phyloP scores from a whole-genome alignment of 2,329 filamentous ascomycete species.

The Cyphellophora attinorum region DNA sequence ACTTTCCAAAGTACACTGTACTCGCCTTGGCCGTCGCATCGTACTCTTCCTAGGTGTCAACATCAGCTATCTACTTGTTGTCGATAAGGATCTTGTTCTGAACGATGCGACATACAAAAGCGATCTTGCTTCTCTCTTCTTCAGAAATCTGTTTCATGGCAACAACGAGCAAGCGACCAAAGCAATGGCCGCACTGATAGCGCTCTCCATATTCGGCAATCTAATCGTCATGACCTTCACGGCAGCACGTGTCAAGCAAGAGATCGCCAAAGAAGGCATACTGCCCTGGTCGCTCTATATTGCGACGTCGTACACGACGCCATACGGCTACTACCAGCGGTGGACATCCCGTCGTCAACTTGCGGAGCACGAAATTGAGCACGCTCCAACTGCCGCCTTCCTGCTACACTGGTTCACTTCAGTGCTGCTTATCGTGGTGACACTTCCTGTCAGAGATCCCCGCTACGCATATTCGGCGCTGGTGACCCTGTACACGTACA shows the following conservation, averaged over 20 bases:
- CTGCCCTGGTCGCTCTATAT: conserved; percentile 43
- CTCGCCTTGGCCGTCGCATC: conserved; percentile 24
- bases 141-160: conserved; percentile 21
- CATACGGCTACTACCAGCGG: conserved; percentile 19
- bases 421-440: conserved; percentile 25
- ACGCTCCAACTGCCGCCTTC: conserved; percentile 28
- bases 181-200: conserved; percentile 41
- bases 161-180: conserved; percentile 17
- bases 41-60: conserved; percentile 32
- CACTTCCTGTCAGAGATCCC: conserved; percentile 15
- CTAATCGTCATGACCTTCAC: conserved; percentile 49
- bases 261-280: conserved; percentile 51
- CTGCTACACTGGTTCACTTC: conserved; percentile 29
- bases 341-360: conserved; percentile 9
- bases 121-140: conserved; percentile 22
- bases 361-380: conserved; percentile 19
- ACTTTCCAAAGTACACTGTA: conserved; percentile 26
- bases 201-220: conserved; percentile 46
- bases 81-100: conserved; percentile 1
- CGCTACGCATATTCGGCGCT: conserved; percentile 23
- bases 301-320: conserved; percentile 21
- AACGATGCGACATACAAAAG: conserved; percentile 13
- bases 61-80: conserved; percentile 25
- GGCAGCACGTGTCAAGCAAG: conserved; percentile 47
- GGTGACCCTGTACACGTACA: conserved; percentile 29